These are phyloP conservation scores for Debaryomyces sp. DNA, from an alignment of 1,139 yeast genomes.

Conservation along the genomic window DNA sequence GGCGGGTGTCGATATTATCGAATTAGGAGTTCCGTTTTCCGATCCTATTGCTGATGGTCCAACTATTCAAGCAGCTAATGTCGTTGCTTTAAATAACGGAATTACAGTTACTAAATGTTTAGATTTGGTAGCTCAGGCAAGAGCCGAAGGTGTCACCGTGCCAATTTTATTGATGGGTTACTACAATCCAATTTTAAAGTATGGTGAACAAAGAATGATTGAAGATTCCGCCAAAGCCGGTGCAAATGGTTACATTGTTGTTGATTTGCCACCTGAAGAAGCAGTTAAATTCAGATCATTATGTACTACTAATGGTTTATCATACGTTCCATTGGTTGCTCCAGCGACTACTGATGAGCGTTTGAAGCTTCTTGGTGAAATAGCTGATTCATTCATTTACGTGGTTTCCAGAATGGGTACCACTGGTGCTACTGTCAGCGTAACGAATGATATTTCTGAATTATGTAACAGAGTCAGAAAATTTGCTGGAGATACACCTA, in stretches of 20 bases:
- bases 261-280: conserved; percentile 97
- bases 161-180: conserved; percentile 97
- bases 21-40: conserved; percentile 95
- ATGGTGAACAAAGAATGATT: conserved; percentile 85
- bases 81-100: conserved; percentile 77
- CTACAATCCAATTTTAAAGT: conserved; percentile 89
- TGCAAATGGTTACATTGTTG: conserved; percentile 92
- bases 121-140: conserved; percentile 72
- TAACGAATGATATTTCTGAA: conserved; percentile 65
- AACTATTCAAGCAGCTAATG: conserved; percentile 87
- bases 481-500: conserved; percentile 73
- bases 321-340: conserved; percentile 91
- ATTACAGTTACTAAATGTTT: conserved; percentile 70
- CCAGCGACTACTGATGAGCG: conserved; percentile 95
- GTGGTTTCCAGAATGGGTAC: conserved; percentile 98
- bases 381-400: conserved; percentile 93
- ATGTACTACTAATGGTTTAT: conserved; percentile 69
- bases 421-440: conserved; percentile 80
- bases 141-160: conserved; percentile 79
- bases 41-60: conserved; percentile 99
- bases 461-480: conserved; percentile 76
- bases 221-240: conserved; percentile 82
- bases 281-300: conserved; percentile 81
- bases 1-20: conserved; percentile 95
- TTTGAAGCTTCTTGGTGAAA: conserved; percentile 70